Percentiles rank a stretch among this genome's conserved stretches.
Evolutionary conservation across 2,329 filamentous ascomycete species (phyloP).

Genomic region (Aureobasidium sp.): DNA sequence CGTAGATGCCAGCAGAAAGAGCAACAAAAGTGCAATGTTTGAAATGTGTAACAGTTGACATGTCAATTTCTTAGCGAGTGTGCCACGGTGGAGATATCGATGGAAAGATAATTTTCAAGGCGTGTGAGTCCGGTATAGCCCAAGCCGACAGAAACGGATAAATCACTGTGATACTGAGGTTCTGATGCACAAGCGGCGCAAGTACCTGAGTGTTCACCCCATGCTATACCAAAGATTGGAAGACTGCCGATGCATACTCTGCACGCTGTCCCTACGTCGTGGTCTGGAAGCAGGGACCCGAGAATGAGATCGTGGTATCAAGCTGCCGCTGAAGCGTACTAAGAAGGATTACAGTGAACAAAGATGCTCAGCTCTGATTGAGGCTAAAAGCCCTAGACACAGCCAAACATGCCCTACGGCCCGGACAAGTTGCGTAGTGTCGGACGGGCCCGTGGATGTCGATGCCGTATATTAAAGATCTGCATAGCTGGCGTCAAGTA

Average conservation of each 20-base stretch:
- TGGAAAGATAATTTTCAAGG: neutral
- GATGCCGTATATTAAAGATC: conserved; percentile 11
- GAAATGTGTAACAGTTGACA: conserved; percentile 8
- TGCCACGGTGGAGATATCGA: neutral
- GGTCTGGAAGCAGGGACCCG: neutral
- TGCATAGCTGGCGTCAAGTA: neutral
- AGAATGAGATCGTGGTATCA: neutral
- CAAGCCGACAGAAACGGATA: neutral
- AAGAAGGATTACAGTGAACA: neutral
- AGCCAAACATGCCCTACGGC: neutral
- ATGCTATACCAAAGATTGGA: neutral
- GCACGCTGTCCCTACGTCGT: neutral
- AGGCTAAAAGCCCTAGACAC: neutral
- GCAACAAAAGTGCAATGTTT: neutral
- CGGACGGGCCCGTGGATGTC: conserved; percentile 3
- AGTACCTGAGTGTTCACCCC: neutral
- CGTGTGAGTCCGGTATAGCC: neutral
- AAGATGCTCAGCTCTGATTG: neutral
- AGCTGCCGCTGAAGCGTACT: neutral
- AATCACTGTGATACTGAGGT: neutral
- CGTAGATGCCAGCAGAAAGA: neutral
- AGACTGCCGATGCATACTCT: neutral
- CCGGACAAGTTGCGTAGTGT: neutral
- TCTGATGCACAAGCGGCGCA: neutral
- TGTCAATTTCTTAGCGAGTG: neutral